phyloP scores from a whole-genome alignment of 2,329 filamentous ascomycete genomes.

The Ceratocystis destructans region DNA sequence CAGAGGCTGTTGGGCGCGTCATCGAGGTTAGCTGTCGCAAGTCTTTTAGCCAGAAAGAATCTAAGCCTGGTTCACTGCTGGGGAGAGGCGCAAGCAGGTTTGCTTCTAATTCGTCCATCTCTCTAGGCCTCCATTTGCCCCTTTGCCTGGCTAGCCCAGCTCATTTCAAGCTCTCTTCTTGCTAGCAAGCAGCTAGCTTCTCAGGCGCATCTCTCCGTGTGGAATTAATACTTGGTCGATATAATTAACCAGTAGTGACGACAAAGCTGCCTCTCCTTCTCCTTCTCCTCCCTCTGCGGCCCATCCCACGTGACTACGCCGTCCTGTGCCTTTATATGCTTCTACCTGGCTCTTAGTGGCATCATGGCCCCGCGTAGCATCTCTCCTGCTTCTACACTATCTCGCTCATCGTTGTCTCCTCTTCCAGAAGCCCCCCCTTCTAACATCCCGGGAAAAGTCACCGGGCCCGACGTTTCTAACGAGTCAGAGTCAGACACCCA shows the following conservation, averaged over 20 bases:
- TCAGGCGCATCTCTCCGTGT: background rate
- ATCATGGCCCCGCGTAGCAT: conserved; percentile 10
- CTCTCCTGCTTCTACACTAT: conserved; percentile 14
- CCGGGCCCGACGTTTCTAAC: conserved; percentile 9
- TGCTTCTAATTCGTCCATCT: background rate
- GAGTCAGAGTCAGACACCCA: conserved; percentile 9
- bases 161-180: background rate
- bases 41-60: background rate
- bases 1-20: background rate
- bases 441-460: background rate
- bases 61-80: background rate
- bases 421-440: background rate
- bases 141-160: background rate
- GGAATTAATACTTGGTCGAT: background rate
- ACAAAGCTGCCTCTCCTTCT: background rate
- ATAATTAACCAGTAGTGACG: background rate
- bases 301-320: background rate
- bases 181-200: background rate
- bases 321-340: background rate
- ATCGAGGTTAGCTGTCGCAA: background rate
- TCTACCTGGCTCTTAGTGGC: background rate
- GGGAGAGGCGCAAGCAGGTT: background rate
- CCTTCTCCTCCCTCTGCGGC: background rate
- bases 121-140: background rate
- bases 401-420: conserved; percentile 10